Conservation (phyloP, 2,329 filamentous ascomycete genomes). For the Verticillium nonalfalfae region DNA sequence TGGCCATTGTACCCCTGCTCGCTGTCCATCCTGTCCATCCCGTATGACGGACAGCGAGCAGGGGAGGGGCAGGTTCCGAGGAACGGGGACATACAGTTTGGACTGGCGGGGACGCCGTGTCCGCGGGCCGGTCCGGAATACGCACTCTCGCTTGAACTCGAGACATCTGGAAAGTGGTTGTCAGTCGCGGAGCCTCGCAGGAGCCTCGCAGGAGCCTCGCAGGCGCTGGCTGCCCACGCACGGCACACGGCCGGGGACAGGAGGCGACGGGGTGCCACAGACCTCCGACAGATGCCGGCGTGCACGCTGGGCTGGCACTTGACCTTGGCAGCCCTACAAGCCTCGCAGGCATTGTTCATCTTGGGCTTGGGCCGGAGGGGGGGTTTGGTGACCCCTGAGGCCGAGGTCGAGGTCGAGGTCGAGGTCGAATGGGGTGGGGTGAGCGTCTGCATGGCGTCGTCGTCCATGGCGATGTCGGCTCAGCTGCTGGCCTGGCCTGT, state of each 20-base stretch:
- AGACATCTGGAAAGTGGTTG: slow-evolving; percentile 33
- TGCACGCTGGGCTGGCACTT: slow-evolving; percentile 43
- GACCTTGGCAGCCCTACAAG: slow-evolving; percentile 46
- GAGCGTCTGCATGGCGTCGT: neutral
- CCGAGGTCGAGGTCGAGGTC: neutral
- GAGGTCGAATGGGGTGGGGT: neutral
- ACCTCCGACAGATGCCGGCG: slow-evolving; percentile 45
- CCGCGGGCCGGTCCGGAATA: slow-evolving; percentile 42
- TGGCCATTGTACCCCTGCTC: too few relatives aligned
- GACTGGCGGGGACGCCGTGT: slow-evolving; percentile 39
- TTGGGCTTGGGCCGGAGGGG: slow-evolving; percentile 2
- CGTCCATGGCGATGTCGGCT: neutral
- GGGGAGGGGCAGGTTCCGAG: neutral
- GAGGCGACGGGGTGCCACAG: slow-evolving; percentile 8
- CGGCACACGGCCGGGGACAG: neutral
- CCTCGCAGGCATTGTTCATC: slow-evolving; percentile 41
- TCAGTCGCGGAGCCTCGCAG: neutral
- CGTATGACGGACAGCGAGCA: neutral
- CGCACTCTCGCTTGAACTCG: slow-evolving; percentile 45
- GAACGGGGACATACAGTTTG: slow-evolving; percentile 28
- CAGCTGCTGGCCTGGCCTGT: neutral
- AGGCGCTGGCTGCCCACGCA: too few relatives aligned
- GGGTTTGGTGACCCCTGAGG: neutral
- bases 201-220: too few relatives aligned
- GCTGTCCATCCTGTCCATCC: too few relatives aligned